Conservation (phyloP, 139 green algal genomes). For the Chlorella sp. region DNA sequence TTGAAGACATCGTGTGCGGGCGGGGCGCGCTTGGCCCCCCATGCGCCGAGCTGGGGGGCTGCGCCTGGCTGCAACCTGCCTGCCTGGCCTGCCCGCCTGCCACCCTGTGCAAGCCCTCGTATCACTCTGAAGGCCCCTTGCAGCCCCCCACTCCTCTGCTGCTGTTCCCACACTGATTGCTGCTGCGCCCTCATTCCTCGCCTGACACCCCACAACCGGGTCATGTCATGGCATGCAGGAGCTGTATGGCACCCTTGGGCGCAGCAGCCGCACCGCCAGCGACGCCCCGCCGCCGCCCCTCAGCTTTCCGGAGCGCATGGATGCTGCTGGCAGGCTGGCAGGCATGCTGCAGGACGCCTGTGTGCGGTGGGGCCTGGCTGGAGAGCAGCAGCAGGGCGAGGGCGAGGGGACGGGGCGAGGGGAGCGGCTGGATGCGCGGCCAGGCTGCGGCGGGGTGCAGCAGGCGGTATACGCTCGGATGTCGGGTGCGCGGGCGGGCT, state of each 20-base stretch:
- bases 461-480: slow-evolving; percentile 39
- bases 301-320: slow-evolving; percentile 15
- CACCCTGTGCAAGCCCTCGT: not conserved
- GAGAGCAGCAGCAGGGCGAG: not conserved
- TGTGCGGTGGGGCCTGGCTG: slow-evolving; percentile 27
- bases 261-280: not conserved
- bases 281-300: not conserved
- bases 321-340: not conserved
- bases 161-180: not conserved
- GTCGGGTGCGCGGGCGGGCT: not conserved
- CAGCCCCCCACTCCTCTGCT: not conserved
- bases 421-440: slow-evolving; percentile 1
- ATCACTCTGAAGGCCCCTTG: no score
- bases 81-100: not conserved
- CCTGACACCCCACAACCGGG: not conserved
- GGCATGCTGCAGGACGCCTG: slow-evolving; percentile 20
- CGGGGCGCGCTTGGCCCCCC: not conserved
- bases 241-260: not conserved
- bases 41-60: not conserved
- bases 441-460: slow-evolving; percentile 13
- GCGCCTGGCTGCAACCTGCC: not conserved
- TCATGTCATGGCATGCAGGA: not conserved
- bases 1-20: no score
- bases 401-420: not conserved
- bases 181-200: not conserved